Evolutionary conservation across 306 rosid genomes (phyloP), one percentile per base, ranked within the genome.

Genomic region (Hylodesmum podocarpum): DNA sequence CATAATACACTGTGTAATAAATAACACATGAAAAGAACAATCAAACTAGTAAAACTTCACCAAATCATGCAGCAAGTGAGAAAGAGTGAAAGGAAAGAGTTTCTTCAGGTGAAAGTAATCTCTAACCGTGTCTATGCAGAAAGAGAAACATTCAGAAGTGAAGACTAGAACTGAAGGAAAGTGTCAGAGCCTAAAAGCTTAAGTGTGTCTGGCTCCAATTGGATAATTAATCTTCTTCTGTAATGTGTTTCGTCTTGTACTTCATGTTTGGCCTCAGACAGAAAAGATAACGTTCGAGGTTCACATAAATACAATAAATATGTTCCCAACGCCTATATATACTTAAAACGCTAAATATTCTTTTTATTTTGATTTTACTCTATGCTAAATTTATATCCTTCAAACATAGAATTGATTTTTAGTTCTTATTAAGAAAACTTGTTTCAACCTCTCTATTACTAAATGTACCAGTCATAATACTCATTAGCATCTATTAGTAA

Each of bases 251-350:
- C 46, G 4, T 61, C 50, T 74, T 54, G 69, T 61, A 79, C 62
- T 73, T 80, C 75, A 24, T 47, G 83, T 55, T 50, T n/a, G 28
- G 61, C 51, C 71, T 67, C 37, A 51, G 63, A 66, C 44, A 75
- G 54, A 66, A 73, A 66, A 61, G 82, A 77, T 66, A 68, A 75
- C 53, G 76, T 77, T 76, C 19, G 18, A 54, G 65, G 59, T 43
- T 72, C 80, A 72, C 77, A 81, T 70, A 76, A 62, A 57, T 68
- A 57, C 71, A 80, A 73, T 70, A 40, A 39, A 50, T 63, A 28
- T 22, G 72, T 4, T 29, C 33, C 24, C n/a, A 49, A 71, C 31
- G 27, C 58, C 28, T 80, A 53, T 15, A 31, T 62, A 36, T 71
- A 25, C 72, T 31, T 25, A 70, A 67, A 5, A 3, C 5, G 8